Evolutionary conservation across 371 early-diverging fungal species (phyloP).

Genomic region (Phascolomyces articulosus): DNA sequence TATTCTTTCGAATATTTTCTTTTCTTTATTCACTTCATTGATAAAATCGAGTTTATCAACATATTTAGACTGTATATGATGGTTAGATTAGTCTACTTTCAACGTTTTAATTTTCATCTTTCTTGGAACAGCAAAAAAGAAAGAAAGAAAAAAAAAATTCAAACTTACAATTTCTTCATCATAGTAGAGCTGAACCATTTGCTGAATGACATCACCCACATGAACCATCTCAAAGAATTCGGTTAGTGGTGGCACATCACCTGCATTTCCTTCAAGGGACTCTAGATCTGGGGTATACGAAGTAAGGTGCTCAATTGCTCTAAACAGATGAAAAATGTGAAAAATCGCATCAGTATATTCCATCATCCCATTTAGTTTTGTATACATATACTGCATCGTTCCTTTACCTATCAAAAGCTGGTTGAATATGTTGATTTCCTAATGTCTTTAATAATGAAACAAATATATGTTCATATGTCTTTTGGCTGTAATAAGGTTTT

Average conservation of each 20-base stretch:
- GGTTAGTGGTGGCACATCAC: conserved; percentile 56
- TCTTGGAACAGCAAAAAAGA: too few species aligned
- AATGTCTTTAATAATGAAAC: conserved; percentile 57
- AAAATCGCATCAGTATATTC: too few species aligned
- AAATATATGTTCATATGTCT: conserved; percentile 66
- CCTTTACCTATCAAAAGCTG: conserved; percentile 67
- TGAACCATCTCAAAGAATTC: conserved; percentile 90
- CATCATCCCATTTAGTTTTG: too few species aligned
- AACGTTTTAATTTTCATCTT: too few species aligned
- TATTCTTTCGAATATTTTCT: conserved; percentile 76
- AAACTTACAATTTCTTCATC: conserved; percentile 62
- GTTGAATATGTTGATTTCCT: conserved; percentile 68
- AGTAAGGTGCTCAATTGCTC: conserved; percentile 63
- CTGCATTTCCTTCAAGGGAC: conserved; percentile 21
- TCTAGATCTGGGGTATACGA: conserved; percentile 51
- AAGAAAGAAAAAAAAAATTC: too few species aligned
- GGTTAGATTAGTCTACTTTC: too few species aligned
- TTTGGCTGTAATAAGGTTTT: conserved; percentile 32
- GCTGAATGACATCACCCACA: conserved; percentile 84
- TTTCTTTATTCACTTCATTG: conserved; percentile 80
- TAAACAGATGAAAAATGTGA: conserved; percentile 19
- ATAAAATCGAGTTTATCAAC: conserved; percentile 86
- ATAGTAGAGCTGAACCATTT: conserved; percentile 88
- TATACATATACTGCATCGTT: too few species aligned
- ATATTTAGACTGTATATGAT: conserved; percentile 38